These are phyloP conservation scores for Boletellus emodensis DNA, from an alignment of 768 basidiomycete species.

Conservation along the genomic window DNA sequence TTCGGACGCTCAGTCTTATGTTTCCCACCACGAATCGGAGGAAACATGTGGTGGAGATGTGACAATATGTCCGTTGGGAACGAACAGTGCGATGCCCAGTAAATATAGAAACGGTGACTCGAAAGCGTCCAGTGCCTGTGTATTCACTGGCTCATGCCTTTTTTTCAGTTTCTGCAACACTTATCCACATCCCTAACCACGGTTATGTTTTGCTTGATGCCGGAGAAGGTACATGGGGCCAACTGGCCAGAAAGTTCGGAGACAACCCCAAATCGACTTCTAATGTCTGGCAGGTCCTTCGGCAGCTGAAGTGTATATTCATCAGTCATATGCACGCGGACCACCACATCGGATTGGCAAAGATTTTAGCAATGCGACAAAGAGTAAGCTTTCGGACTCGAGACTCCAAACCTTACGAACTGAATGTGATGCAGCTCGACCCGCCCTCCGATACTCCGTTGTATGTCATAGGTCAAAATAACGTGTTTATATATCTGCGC, in stretches of 20 bases:
- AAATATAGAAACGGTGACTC: conserved; percentile 80
- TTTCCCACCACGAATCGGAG: background rate
- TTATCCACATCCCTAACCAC: conserved; percentile 67
- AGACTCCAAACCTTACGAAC: background rate
- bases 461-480: conserved; percentile 61
- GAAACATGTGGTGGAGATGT: conserved; percentile 57
- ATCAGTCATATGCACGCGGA: conserved; percentile 91
- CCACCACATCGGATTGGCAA: conserved; percentile 82
- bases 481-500: conserved; percentile 60
- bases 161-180: conserved; percentile 62
- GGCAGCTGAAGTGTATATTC: conserved; percentile 75
- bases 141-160: background rate
- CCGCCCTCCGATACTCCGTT: conserved; percentile 61
- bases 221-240: conserved; percentile 93
- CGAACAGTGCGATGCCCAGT: conserved; percentile 80
- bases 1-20: conserved; percentile 29
- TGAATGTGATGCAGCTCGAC: conserved; percentile 46
- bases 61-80: conserved; percentile 74
- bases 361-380: conserved; percentile 66
- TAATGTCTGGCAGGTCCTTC: conserved; percentile 55
- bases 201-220: conserved; percentile 82
- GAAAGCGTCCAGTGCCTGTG: conserved; percentile 8
- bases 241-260: conserved; percentile 77
- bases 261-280: conserved; percentile 30
- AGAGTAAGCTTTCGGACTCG: conserved; percentile 39